Evolutionary conservation across 495 filamentous ascomycete genomes (phyloP).

Genomic region (Penicillium longicatenatum): DNA sequence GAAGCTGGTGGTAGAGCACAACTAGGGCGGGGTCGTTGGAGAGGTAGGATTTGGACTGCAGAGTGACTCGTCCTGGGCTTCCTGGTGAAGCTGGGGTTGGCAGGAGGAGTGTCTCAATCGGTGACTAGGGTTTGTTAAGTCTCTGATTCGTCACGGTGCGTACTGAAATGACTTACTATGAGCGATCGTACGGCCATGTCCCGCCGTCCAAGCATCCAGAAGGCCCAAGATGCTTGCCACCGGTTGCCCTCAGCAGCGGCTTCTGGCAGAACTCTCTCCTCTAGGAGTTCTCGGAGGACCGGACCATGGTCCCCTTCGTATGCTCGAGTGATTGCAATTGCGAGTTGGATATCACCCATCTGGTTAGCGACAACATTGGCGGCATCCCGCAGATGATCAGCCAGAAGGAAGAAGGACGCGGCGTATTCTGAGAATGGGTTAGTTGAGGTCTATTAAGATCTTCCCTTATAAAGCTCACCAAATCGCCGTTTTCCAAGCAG

Average conservation of each 20-base stretch:
- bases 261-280: conserved; percentile 76
- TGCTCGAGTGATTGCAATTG: conserved; percentile 83
- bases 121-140: conserved; percentile 56
- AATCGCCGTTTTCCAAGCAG: conserved; percentile 88
- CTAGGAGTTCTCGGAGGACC: conserved; percentile 70
- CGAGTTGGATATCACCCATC: conserved; percentile 84
- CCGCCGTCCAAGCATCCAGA: conserved; percentile 83
- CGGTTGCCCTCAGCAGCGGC: conserved; percentile 82
- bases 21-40: conserved; percentile 89
- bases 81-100: conserved; percentile 48
- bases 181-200: conserved; percentile 88
- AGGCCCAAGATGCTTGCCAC: conserved; percentile 95
- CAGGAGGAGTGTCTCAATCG: conserved; percentile 68
- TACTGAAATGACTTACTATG: conserved; percentile 45
- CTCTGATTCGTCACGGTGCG: too few relatives aligned
- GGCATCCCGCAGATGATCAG: conserved; percentile 81
- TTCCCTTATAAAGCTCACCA: conserved; percentile 50
- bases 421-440: conserved; percentile 70
- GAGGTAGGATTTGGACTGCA: conserved; percentile 76
- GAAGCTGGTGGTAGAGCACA: conserved; percentile 82
- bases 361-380: conserved; percentile 83
- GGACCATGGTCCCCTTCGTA: conserved; percentile 86
- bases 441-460: background rate
- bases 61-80: conserved; percentile 44
- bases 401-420: conserved; percentile 92